phyloP scores from a whole-genome alignment of 768 basidiomycete genomes.

The Boletus tomentosulus region DNA sequence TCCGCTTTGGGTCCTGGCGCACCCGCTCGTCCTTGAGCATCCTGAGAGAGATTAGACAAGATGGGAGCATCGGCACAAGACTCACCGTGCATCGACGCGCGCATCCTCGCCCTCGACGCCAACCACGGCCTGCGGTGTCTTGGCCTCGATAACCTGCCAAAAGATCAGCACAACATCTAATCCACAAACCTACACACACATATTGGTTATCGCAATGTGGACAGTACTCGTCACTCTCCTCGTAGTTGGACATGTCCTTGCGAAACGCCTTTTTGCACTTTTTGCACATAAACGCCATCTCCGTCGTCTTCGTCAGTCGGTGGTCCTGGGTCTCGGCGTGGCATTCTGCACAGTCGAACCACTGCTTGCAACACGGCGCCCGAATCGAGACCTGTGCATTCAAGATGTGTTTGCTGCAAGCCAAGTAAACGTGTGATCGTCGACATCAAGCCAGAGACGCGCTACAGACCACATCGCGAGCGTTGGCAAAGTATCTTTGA shows the following conservation, averaged over 20 bases:
- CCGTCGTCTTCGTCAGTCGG: slow-evolving; percentile 63
- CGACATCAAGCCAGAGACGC: background rate
- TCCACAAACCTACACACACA: slow-evolving; percentile 45
- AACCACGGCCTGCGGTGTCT: slow-evolving; percentile 80
- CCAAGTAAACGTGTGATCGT: background rate
- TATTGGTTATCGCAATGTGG: slow-evolving; percentile 99
- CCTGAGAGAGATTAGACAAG: slow-evolving; percentile 34
- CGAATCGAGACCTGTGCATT: slow-evolving; percentile 97
- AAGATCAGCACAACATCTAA: background rate
- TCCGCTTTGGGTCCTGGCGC: slow-evolving; percentile 47
- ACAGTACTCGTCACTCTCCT: slow-evolving; percentile 97
- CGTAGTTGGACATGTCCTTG: slow-evolving; percentile 89
- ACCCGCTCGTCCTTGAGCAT: slow-evolving; percentile 88
- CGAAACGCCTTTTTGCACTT: slow-evolving; percentile 95
- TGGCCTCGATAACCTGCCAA: slow-evolving; percentile 83
- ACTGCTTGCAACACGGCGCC: slow-evolving; percentile 95
- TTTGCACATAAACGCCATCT: slow-evolving; percentile 84
- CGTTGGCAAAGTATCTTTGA: background rate
- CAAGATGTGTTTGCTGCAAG: slow-evolving; percentile 83
- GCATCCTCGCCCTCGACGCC: slow-evolving; percentile 91
- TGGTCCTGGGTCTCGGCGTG: slow-evolving; percentile 85
- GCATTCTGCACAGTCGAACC: slow-evolving; percentile 97
- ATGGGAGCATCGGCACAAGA: background rate
- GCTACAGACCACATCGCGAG: slow-evolving; percentile 26
- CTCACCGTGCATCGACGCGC: slow-evolving; percentile 80